Evolutionary conservation across 192 early-diverging fungal genomes (phyloP), one percentile per base, ranked within the genome.

Genomic region (Lunasporangiospora selenospora): DNA sequence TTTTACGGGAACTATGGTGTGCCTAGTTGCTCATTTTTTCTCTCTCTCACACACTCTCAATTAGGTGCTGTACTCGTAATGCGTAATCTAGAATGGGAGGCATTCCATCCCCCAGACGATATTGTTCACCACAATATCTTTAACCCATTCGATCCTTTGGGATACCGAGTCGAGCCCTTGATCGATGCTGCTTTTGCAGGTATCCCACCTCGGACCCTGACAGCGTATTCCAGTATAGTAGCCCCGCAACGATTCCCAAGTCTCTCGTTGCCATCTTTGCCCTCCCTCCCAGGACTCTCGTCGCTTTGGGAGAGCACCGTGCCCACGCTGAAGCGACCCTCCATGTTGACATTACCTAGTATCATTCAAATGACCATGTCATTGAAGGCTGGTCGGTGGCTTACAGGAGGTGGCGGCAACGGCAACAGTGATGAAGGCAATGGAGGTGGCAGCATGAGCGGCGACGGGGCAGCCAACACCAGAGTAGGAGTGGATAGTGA

Each of bases 121-220:
- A 83, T 85, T 41, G 66, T 80, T 12, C 85, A 82, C 59, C 85
- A 89, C 78, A 91, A 91, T 52, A 76, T 91, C 34, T 91, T 89
- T 56, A 88, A 91, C 43, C 88, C 88, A 2, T 90, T 88, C 51
- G 90, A 91, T 44, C 90, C 90, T 13, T 76, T 91, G n/a, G 89
- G 82, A 1, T 90, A 91, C 73, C 82, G 88, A 37, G 82, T 86
- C 30, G 90, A 91, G 59, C 88, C 90, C 5, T 61, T 91, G 42
- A 75, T 80, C 13, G 79, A 86, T 36, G 70, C 76, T 8, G 53
- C 57, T 21, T 87, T 79, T 53, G 79, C 78, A 19, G 75, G 80
- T 23, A 51, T 80, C 3, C 81, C 81, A 0, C 80, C 88, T 0
- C 76, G 84, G 24, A 67, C 76, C 1, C 56, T 87, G 24, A 48